Evolutionary conservation across 2,329 filamentous ascomycete species (phyloP), one percentile per base, ranked within the genome.

Genomic region (Neophaeococcomyces mojaviensis): DNA sequence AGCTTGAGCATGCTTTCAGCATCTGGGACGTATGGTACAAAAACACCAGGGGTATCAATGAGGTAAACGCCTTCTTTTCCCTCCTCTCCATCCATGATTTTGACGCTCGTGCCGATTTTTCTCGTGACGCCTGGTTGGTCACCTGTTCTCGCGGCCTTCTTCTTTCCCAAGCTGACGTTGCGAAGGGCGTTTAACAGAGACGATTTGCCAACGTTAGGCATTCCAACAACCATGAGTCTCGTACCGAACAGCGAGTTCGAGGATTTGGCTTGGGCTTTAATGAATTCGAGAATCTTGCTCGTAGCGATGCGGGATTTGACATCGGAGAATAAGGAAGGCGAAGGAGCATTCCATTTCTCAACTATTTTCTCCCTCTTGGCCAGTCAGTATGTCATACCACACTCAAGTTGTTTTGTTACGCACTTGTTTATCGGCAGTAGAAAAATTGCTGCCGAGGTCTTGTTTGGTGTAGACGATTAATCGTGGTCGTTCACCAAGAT

Each of bases 131-230:
- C 92, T 2, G 92, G 89, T 59, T 96, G 82, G 9, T 84, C 81
- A 8, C 92, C 92, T 1, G 89, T 96, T 51, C 72, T 74, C 31
- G 89, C 86, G 1, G 81, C 89, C 62, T 90, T 94, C 16, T 74
- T 73, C 39, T 55, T 73, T 69, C 43, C 72, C 55, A 86, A 76
- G 33, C 88, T 87, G 15, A 75, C 71, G 33, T 73, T 77, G 16
- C 92, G 82, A 39, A 97, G 75, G 13, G 82, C 78, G 64, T 98
- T 98, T 34, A 98, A 78, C n/a, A 98, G 73, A 1, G 89, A 88
- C 38, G 87, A 94, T 68, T 98, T 98, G 30, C 92, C 92, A 0
- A 95, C 87, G 61, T 98, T 98, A 30, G 92, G 92, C 89, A 98
- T 96, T 46, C 92, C 92, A 12, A 97, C 89, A 1, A 97, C 79